A percentile compares a stretch with the other conserved stretches of the same genome.
Conservation (phyloP, 331 rosid genomes). For the Pyrus hybrid region DNA sequence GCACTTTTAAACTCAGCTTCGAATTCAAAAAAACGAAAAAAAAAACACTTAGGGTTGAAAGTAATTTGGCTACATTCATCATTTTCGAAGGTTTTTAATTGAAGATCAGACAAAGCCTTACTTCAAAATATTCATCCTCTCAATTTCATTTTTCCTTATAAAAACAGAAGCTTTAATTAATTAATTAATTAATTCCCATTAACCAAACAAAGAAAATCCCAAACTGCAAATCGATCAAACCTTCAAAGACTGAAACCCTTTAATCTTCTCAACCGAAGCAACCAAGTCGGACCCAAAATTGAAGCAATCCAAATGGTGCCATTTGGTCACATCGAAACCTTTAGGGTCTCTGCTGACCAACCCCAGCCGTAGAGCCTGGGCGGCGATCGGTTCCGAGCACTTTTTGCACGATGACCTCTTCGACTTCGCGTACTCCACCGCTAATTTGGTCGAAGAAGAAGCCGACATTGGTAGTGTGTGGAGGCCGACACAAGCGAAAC, state of each 20-base stretch:
- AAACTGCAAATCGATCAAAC: slow-evolving; percentile 14
- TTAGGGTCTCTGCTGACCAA: slow-evolving; percentile 38
- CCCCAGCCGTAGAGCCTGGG: slow-evolving; percentile 48
- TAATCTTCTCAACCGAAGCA: slow-evolving; percentile 31
- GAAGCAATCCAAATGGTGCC: slow-evolving; percentile 82
- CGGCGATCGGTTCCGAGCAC: slow-evolving; percentile 45
- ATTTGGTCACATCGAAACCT: slow-evolving; percentile 39
- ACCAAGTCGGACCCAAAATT: slow-evolving; percentile 17
- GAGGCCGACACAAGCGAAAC: neutral
- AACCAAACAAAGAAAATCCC: neutral
- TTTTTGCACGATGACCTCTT: slow-evolving; percentile 58
- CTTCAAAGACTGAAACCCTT: slow-evolving; percentile 62
- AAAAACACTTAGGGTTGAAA: neutral
- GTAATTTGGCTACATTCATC: no score
- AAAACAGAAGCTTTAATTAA: neutral
- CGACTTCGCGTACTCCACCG: slow-evolving; percentile 71
- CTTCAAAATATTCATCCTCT: neutral
- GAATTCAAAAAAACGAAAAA: neutral
- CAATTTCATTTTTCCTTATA: neutral
- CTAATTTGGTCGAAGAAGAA: slow-evolving; percentile 19
- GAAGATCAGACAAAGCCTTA: neutral
- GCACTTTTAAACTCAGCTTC: neutral
- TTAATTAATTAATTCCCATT: neutral
- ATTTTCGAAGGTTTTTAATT: no score
- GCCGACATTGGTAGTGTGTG: slow-evolving; percentile 28